Conservation (phyloP, 2,329 filamentous ascomycete genomes). For the Truncatella angustata region DNA sequence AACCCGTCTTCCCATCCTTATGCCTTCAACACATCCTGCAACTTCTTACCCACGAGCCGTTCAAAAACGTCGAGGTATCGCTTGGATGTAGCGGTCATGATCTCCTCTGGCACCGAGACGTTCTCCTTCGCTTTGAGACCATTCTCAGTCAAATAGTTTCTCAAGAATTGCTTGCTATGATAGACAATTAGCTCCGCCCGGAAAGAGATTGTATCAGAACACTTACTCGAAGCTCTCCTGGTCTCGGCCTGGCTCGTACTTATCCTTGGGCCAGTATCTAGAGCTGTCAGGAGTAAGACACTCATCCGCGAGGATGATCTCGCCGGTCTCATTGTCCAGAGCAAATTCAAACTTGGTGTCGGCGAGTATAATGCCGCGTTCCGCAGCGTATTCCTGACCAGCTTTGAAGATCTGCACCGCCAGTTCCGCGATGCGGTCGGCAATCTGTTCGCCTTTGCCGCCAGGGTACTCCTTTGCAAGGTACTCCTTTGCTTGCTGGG, state of each 20-base stretch:
- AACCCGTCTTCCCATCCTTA: not conserved
- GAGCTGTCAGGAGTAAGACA: slow-evolving; percentile 80
- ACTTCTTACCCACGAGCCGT: slow-evolving; percentile 9
- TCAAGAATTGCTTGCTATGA: slow-evolving; percentile 75
- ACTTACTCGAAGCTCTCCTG: slow-evolving; percentile 66
- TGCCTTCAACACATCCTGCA: slow-evolving; percentile 10
- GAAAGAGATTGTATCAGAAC: not conserved
- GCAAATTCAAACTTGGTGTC: slow-evolving; percentile 73
- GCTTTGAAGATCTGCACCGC: slow-evolving; percentile 62
- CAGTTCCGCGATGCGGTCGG: slow-evolving; percentile 62
- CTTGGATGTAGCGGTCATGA: slow-evolving; percentile 65
- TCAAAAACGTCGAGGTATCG: slow-evolving; percentile 66
- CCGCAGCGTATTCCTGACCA: slow-evolving; percentile 61
- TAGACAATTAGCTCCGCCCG: not conserved
- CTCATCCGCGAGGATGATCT: slow-evolving; percentile 78
- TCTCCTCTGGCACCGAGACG: slow-evolving; percentile 69
- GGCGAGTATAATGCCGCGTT: slow-evolving; percentile 72
- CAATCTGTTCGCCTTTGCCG: slow-evolving; percentile 65
- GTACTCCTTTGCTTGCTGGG: slow-evolving; percentile 54
- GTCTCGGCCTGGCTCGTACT: slow-evolving; percentile 69
- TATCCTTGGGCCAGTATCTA: slow-evolving; percentile 79
- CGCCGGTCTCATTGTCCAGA: slow-evolving; percentile 60
- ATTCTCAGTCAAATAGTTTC: slow-evolving; percentile 75
- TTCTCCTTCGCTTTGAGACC: slow-evolving; percentile 74
- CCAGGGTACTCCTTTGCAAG: slow-evolving; percentile 1